phyloP scores from a whole-genome alignment of 73 alveolate species.

The Symbiodinium pilosum region DNA sequence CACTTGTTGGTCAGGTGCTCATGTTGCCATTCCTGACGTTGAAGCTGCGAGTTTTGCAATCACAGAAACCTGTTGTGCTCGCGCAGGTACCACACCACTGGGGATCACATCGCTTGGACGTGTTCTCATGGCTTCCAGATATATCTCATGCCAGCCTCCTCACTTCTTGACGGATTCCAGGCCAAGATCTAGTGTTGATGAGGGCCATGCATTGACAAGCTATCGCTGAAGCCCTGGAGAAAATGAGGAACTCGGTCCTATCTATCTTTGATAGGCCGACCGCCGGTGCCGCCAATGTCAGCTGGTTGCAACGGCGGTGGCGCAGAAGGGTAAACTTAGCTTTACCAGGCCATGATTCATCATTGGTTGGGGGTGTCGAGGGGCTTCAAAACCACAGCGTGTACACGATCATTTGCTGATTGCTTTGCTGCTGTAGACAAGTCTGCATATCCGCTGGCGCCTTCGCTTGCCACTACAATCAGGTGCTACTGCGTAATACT shows the following conservation, averaged over 20 bases:
- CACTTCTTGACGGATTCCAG: background rate
- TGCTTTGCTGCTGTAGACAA: no score
- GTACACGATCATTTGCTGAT: no score
- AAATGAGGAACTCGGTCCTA: constrained; percentile 33
- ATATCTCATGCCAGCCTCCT: constrained; percentile 70
- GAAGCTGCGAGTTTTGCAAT: no score
- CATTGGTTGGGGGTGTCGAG: background rate
- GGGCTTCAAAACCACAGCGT: background rate
- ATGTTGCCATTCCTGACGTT: no score
- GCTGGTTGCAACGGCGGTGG: background rate
- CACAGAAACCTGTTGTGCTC: background rate
- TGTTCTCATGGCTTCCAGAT: constrained; percentile 23
- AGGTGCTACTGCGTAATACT: no score
- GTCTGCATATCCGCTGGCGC: no score
- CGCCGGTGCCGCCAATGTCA: constrained; percentile 55
- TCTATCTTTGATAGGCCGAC: constrained; percentile 38
- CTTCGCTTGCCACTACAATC: no score
- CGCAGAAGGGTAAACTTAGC: no score
- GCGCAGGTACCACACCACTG: constrained; percentile 48
- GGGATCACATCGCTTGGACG: constrained; percentile 12
- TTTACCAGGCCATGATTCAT: no score
- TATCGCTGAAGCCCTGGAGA: background rate
- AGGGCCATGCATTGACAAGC: background rate
- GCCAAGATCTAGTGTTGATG: background rate
- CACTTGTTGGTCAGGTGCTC: constrained; percentile 43